These are phyloP conservation scores for Ilex asprella DNA, from an alignment of 257 asterid genomes.

Conservation along the genomic window DNA sequence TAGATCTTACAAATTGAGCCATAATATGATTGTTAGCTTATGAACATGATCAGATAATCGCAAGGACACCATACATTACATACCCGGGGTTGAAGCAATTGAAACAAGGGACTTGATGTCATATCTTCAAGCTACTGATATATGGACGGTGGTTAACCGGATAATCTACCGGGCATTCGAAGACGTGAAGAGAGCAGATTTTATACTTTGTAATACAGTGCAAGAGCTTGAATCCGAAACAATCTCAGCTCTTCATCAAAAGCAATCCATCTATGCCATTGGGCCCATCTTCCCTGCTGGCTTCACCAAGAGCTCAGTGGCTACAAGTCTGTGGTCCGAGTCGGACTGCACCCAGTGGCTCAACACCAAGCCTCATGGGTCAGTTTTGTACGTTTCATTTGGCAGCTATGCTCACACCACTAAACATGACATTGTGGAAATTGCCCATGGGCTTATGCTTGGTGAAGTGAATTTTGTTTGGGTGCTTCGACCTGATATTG, in stretches of 20 bases:
- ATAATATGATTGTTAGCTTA: too few relatives aligned
- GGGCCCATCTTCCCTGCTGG: slow-evolving; percentile 47
- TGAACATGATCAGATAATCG: slow-evolving; percentile 25
- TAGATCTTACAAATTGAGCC: too few relatives aligned
- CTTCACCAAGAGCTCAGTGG: slow-evolving; percentile 15
- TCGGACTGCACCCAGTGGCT: slow-evolving; percentile 52
- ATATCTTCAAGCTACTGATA: slow-evolving; percentile 32
- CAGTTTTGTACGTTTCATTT: slow-evolving; percentile 56
- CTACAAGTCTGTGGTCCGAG: slow-evolving; percentile 48
- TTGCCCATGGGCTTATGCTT: slow-evolving; percentile 47
- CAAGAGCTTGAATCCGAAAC: slow-evolving; percentile 47
- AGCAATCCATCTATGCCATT: slow-evolving; percentile 46
- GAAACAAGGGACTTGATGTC: slow-evolving; percentile 41
- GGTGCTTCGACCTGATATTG: slow-evolving; percentile 52
- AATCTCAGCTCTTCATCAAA: slow-evolving; percentile 27
- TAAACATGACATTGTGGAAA: slow-evolving; percentile 31
- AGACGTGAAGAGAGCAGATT: slow-evolving; percentile 42
- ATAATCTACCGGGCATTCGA: slow-evolving; percentile 30
- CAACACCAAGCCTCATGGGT: slow-evolving; percentile 35
- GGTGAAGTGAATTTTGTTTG: slow-evolving; percentile 55
- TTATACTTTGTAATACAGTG: slow-evolving; percentile 48
- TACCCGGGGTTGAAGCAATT: slow-evolving; percentile 47
- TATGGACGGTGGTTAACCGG: slow-evolving; percentile 20
- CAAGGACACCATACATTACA: slow-evolving; percentile 28
- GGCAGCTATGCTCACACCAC: slow-evolving; percentile 47